Evolutionary conservation across 2,329 filamentous ascomycete species (phyloP).

Genomic region (Pseudogymnoascus sp.): DNA sequence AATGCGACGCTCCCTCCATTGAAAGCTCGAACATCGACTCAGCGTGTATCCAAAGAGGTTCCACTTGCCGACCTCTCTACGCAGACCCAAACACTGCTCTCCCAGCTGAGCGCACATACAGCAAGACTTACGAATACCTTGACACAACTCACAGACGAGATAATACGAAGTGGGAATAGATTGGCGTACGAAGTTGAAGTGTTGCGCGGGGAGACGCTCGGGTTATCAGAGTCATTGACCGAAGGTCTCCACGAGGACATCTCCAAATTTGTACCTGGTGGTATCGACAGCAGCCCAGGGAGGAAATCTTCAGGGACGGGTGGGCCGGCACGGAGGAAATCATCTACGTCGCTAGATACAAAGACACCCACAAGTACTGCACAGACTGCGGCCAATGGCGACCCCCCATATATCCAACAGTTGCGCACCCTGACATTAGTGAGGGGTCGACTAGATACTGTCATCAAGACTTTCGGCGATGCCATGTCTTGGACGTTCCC

Average conservation of each 20-base stretch:
- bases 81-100: slow-evolving; percentile 74
- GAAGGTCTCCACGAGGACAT: slow-evolving; percentile 66
- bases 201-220: slow-evolving; percentile 74
- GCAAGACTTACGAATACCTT: slow-evolving; percentile 71
- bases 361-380: slow-evolving; percentile 24
- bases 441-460: slow-evolving; percentile 72
- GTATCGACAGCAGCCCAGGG: slow-evolving; percentile 25
- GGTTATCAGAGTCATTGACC: slow-evolving; percentile 69
- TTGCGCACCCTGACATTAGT: slow-evolving; percentile 77
- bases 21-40: slow-evolving; percentile 29
- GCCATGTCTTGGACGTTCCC: slow-evolving; percentile 94
- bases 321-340: slow-evolving; percentile 24
- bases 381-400: slow-evolving; percentile 16
- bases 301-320: slow-evolving; percentile 20
- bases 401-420: slow-evolving; percentile 61
- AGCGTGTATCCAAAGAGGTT: slow-evolving; percentile 31
- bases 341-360: slow-evolving; percentile 20
- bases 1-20: slow-evolving; percentile 70
- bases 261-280: slow-evolving; percentile 56
- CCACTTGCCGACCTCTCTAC: slow-evolving; percentile 68
- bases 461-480: slow-evolving; percentile 85
- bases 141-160: slow-evolving; percentile 89
- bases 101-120: slow-evolving; percentile 81
- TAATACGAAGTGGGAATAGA: slow-evolving; percentile 76
- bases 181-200: slow-evolving; percentile 93